These are phyloP conservation scores for Wickerhamomyces tratensis DNA, from an alignment of 805 yeast species.

Conservation along the genomic window DNA sequence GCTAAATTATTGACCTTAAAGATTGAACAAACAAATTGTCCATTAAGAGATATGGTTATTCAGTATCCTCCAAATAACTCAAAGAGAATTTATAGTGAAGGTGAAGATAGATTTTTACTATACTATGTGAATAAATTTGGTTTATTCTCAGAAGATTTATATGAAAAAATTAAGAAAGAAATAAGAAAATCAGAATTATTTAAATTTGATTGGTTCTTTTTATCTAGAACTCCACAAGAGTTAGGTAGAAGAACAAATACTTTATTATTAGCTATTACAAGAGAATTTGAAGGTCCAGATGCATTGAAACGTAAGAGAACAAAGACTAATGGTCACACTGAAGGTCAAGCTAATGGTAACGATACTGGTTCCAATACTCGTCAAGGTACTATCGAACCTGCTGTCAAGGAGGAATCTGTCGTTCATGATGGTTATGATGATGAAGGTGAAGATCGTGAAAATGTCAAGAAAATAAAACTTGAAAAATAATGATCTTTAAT, in stretches of 20 bases:
- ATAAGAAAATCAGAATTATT: slow-evolving; percentile 50
- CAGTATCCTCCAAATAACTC: slow-evolving; percentile 82
- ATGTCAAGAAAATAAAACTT: too few species aligned
- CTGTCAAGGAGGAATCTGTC: neutral
- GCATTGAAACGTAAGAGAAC: slow-evolving; percentile 38
- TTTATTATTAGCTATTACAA: slow-evolving; percentile 53
- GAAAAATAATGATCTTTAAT: too few species aligned
- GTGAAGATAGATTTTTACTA: slow-evolving; percentile 63
- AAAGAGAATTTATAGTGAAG: slow-evolving; percentile 56
- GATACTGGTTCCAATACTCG: slow-evolving; percentile 17
- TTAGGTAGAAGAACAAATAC: slow-evolving; percentile 62
- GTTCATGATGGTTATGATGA: too few species aligned
- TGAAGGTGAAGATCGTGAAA: neutral
- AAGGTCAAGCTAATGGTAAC: neutral
- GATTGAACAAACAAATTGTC: slow-evolving; percentile 43
- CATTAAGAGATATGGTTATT: slow-evolving; percentile 51
- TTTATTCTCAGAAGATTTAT: slow-evolving; percentile 44
- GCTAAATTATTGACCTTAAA: slow-evolving; percentile 44
- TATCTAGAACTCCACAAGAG: slow-evolving; percentile 65
- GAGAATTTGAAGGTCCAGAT: slow-evolving; percentile 59
- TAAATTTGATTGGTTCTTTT: slow-evolving; percentile 65
- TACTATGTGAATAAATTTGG: slow-evolving; percentile 58
- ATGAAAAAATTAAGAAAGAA: slow-evolving; percentile 58
- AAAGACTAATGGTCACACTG: slow-evolving; percentile 8
- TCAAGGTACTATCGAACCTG: slow-evolving; percentile 22